These are phyloP conservation scores for Ichthyophthirius multifiliis DNA, from an alignment of 169 alveolate genomes.

Conservation along the genomic window DNA sequence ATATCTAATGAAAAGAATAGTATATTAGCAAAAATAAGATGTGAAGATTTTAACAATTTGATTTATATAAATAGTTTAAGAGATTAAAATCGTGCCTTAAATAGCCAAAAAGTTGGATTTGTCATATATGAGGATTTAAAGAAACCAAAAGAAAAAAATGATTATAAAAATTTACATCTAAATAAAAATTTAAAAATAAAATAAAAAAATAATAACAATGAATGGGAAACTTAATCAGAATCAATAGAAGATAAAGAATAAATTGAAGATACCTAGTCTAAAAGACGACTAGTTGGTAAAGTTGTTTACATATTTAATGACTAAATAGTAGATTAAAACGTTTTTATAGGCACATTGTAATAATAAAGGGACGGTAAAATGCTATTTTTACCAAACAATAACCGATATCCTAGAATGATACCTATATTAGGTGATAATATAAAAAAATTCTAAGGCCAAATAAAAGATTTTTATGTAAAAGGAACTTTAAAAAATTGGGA, in stretches of 20 bases:
- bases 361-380: too few relatives aligned
- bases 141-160: too few relatives aligned
- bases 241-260: too few relatives aligned
- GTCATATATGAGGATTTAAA: slow-evolving; percentile 20
- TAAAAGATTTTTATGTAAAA: background rate
- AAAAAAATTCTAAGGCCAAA: background rate
- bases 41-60: slow-evolving; percentile 26
- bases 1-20: slow-evolving; percentile 24
- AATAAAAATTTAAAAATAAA: too few relatives aligned
- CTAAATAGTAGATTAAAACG: background rate
- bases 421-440: background rate
- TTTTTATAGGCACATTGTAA: background rate
- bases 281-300: background rate
- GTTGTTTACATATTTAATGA: slow-evolving; percentile 2
- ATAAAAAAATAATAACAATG: too few relatives aligned
- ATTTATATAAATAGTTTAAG: slow-evolving; percentile 29
- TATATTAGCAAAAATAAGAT: slow-evolving; percentile 27
- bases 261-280: too few relatives aligned
- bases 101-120: slow-evolving; percentile 46
- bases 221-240: too few relatives aligned
- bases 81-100: slow-evolving; percentile 52
- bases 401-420: background rate
- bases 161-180: too few relatives aligned
- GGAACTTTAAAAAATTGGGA: too few relatives aligned
- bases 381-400: background rate